Evolutionary conservation across 225 moss, liverwort and hornwort genomes (phyloP).

Genomic region (Sphagnum tenellum): DNA sequence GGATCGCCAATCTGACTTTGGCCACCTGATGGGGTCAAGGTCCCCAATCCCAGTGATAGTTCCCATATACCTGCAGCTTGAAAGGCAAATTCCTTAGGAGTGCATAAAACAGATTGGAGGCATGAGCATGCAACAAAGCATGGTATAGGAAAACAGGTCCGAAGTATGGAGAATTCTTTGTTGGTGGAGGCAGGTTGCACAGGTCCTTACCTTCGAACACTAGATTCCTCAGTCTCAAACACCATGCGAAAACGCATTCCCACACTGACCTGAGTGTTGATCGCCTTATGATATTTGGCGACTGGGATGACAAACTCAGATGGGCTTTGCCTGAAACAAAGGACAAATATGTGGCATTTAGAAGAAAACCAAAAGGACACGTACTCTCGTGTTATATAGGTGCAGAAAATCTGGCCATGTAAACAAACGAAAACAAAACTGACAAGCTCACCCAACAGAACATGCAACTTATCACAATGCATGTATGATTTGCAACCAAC

Average conservation of each 20-base stretch:
- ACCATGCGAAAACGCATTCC: slow-evolving; percentile 99
- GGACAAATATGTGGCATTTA: background rate
- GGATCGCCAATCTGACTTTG: slow-evolving; percentile 89
- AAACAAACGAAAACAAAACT: too few species aligned
- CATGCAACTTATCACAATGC: too few species aligned
- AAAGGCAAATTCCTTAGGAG: slow-evolving; percentile 7
- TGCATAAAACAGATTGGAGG: background rate
- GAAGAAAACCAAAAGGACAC: too few species aligned
- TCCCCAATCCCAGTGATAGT: slow-evolving; percentile 91
- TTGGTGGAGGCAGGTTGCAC: slow-evolving; percentile 13
- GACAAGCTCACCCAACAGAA: too few species aligned
- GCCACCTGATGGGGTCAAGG: slow-evolving; percentile 81
- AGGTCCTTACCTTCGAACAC: slow-evolving; percentile 66
- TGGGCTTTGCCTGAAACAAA: slow-evolving; percentile 68
- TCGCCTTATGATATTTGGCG: slow-evolving; percentile 82
- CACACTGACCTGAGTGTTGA: slow-evolving; percentile 79
- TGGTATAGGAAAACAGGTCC: background rate
- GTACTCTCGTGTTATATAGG: too few species aligned
- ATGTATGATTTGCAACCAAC: slow-evolving; percentile 11
- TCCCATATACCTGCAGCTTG: slow-evolving; percentile 77
- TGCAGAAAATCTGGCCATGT: too few species aligned
- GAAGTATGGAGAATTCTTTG: too few species aligned
- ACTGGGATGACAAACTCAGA: slow-evolving; percentile 94
- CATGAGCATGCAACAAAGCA: background rate
- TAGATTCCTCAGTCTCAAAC: slow-evolving; percentile 95